A percentile compares a stretch with the other conserved stretches of the same genome.
phyloP scores from a whole-genome alignment of 108 stramenopile species.

The Pseudonitzschia delicatissima region DNA sequence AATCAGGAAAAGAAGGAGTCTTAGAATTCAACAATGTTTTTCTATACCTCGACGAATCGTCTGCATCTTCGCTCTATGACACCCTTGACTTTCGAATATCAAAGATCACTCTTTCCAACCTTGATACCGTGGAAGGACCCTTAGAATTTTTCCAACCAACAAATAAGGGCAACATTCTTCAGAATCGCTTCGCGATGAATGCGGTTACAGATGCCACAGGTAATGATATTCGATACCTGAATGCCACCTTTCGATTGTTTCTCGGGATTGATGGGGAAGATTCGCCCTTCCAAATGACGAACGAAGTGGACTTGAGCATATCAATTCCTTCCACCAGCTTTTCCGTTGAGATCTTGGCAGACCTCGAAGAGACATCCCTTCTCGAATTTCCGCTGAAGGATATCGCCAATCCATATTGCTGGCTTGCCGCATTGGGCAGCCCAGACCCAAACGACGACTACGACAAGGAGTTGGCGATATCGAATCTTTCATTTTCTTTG shows the following conservation, averaged over 20 bases:
- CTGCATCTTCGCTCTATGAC: conserved; percentile 14
- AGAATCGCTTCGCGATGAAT: conserved; percentile 6
- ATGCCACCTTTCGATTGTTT: conserved; percentile 15
- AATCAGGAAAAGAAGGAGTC: conserved; percentile 25
- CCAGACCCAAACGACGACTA: background rate
- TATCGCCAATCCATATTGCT: conserved; percentile 58
- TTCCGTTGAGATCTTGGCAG: conserved; percentile 26
- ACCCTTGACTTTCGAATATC: conserved; percentile 17
- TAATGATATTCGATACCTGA: background rate
- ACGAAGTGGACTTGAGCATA: conserved; percentile 31
- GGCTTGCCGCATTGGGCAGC: conserved; percentile 42
- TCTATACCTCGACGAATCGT: background rate
- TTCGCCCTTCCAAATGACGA: conserved; percentile 47
- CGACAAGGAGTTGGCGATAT: background rate
- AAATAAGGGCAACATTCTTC: conserved; percentile 2
- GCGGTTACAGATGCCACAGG: background rate
- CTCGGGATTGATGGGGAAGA: conserved; percentile 43
- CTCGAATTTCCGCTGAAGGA: conserved; percentile 64
- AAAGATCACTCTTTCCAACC: conserved; percentile 16
- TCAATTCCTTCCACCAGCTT: conserved; percentile 19
- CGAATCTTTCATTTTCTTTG: conserved; percentile 3
- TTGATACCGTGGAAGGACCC: conserved; percentile 20
- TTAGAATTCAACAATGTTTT: conserved; percentile 4
- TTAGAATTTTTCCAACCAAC: conserved; percentile 13
- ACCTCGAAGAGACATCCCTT: conserved; percentile 40